Conservation (phyloP, 345 rosid genomes). For the Isatis tinctoria region DNA sequence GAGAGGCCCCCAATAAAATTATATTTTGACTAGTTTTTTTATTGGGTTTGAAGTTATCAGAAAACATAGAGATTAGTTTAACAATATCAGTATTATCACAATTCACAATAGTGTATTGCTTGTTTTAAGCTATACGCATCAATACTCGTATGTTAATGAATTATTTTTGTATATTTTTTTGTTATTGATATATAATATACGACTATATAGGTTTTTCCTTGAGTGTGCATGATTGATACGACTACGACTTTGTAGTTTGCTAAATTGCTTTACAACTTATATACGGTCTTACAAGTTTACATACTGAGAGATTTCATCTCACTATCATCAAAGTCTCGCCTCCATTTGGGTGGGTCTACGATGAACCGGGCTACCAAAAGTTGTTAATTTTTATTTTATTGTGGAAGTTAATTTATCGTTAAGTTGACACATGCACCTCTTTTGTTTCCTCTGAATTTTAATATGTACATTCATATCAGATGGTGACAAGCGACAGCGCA, state of each 20-base stretch:
- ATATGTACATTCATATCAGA: slow-evolving; percentile 15
- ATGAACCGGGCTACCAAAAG: slow-evolving; percentile 2
- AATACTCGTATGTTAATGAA: neutral
- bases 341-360: neutral
- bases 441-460: neutral
- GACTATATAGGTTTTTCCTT: neutral
- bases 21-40: neutral
- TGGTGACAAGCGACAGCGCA: slow-evolving; percentile 11
- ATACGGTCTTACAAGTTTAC: neutral
- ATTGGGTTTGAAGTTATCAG: neutral
- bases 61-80: neutral
- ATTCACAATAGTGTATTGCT: neutral
- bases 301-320: neutral
- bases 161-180: neutral
- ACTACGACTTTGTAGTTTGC: slow-evolving; percentile 10
- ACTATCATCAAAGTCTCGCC: neutral
- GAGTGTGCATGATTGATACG: neutral
- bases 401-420: neutral
- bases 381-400: neutral
- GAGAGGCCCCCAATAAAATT: neutral
- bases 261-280: neutral
- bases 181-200: neutral
- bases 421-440: neutral
- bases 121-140: neutral
- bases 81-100: neutral